A percentile compares a stretch with the other conserved stretches of the same genome.
These are phyloP conservation scores for Lotmaria passim DNA, from an alignment of 208 protist genomes.

Conservation along the genomic window DNA sequence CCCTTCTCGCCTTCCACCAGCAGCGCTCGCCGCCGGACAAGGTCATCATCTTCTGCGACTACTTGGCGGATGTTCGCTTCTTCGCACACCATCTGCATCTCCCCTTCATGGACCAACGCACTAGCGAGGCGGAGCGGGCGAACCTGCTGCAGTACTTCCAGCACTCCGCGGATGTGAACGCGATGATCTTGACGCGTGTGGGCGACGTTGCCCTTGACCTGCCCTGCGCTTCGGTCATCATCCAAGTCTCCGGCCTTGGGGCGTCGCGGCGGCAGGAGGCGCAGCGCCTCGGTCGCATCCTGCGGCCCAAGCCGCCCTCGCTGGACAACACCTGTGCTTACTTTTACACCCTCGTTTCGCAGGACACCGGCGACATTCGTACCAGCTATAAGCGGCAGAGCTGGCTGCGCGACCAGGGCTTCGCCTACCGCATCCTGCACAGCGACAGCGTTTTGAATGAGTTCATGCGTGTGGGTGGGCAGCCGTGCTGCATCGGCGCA, in stretches of 20 bases:
- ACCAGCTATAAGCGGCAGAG: conserved; percentile 97
- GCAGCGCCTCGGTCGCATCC: conserved; percentile 97
- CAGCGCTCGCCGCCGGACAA: conserved; percentile 91
- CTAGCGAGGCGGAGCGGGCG: conserved; percentile 78
- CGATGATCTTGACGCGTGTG: conserved; percentile 97
- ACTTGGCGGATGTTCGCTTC: conserved; percentile 81
- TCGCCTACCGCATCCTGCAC: conserved; percentile 87
- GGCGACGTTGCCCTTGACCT: conserved; percentile 98
- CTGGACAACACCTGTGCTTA: conserved; percentile 96
- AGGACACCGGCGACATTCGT: conserved; percentile 97
- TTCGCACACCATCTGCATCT: conserved; percentile 84
- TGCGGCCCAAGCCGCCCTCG: conserved; percentile 92
- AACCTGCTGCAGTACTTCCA: conserved; percentile 91
- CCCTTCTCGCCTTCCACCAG: conserved; percentile 96
- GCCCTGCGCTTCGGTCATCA: conserved; percentile 99
- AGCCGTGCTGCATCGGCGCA: conserved; percentile 75
- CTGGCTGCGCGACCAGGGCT: conserved; percentile 98
- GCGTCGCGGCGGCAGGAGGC: conserved; percentile 96
- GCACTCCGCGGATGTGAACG: conserved; percentile 82
- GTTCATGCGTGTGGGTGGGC: conserved; percentile 50
- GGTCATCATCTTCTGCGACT: conserved; percentile 93
- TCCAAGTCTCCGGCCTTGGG: conserved; percentile 98
- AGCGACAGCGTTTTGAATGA: conserved; percentile 56
- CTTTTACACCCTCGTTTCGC: conserved; percentile 99
- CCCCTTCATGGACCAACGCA: conserved; percentile 88